Evolutionary conservation across 192 early-diverging fungal species (phyloP), one percentile per base, ranked within the genome.

Genomic region (Umbelopsis vinacea): DNA sequence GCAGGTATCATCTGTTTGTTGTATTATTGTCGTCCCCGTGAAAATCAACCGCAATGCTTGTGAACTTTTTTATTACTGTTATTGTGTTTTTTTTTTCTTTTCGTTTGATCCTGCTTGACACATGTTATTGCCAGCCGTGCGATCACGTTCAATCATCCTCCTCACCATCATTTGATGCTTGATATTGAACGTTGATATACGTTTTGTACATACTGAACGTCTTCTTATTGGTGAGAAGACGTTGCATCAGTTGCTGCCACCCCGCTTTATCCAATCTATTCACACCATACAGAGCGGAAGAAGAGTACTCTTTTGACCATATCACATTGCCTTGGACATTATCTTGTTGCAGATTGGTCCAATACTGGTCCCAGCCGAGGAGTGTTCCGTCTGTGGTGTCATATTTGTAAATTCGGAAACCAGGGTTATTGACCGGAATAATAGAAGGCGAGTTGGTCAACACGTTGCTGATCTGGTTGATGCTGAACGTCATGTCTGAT

Each of bases 401-500:
- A 67, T 83, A 83, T 19, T 53, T 45, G 35, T 81, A 83, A n/a
- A 77, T 74, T 52, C 79, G 79, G 37, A 81, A 45, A 52, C 46
- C 79, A 12, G 82, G 77, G 68, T 83, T 80, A 40, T 74, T 54
- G 4, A 70, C 66, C 33, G 82, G 82, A 66, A 79, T 72, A n/a
- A 83, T 66, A 17, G 82, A 81, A 2, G 79, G 82, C 6, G 82
- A 72, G 52, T 76, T 81, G 48, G 71, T 78, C n/a, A 83, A 48
- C 0, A 67, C 72, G 22, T 67, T 66, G 8, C 55, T 19, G 5
- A 63, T 17, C 35, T 68, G 24, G 4, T 68, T 38, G 12, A 22
- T 14, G 19, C n/a, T 37, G 43, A 54, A 55, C 0, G 15, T n/a
- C 21, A 68, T 47, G 4, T 63, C 12, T 4, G 57, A 63, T 37